A percentile compares a stretch with the other conserved stretches of the same genome.
Evolutionary conservation across 2,329 filamentous ascomycete species (phyloP).

Genomic region (Lojkania enalia): DNA sequence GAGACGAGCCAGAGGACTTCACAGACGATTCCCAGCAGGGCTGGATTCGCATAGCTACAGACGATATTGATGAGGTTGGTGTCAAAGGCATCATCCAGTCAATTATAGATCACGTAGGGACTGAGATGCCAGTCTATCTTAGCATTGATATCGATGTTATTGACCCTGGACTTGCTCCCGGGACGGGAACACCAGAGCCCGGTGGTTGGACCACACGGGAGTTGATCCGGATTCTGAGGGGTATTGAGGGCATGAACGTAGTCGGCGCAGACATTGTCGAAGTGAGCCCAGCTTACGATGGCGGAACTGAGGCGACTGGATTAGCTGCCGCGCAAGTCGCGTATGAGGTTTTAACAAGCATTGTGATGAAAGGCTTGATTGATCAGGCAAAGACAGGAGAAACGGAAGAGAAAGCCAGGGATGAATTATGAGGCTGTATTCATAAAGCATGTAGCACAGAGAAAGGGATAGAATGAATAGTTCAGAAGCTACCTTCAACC

Average conservation of each 20-base stretch:
- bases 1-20: conserved; percentile 68
- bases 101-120: conserved; percentile 74
- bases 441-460: not conserved
- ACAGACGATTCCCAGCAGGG: conserved; percentile 73
- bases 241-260: conserved; percentile 79
- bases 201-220: conserved; percentile 91
- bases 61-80: conserved; percentile 86
- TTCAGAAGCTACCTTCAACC: not conserved
- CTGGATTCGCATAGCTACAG: conserved; percentile 77
- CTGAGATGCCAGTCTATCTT: conserved; percentile 77
- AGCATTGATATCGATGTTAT: conserved; percentile 81
- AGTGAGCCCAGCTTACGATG: conserved; percentile 84
- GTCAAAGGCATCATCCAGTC: conserved; percentile 67
- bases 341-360: conserved; percentile 81
- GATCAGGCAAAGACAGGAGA: conserved; percentile 39
- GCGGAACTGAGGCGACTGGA: conserved; percentile 76
- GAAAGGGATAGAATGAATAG: not conserved
- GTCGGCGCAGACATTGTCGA: conserved; percentile 91
- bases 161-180: conserved; percentile 72
- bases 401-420: conserved; percentile 21
- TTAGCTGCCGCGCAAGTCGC: conserved; percentile 81
- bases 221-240: conserved; percentile 79
- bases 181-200: conserved; percentile 85
- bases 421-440: conserved; percentile 25
- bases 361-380: conserved; percentile 62